Conservation (phyloP, 306 rosid species). For the barrel medic (Medicago truncatula) region MtrunA17r5.0-ANR NC_053049.1:31069001-31069500, state of each 20-base stretch:
- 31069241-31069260: slow-evolving; percentile 87
- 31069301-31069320: slow-evolving; percentile 74
- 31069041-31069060: too few species aligned
- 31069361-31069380: slow-evolving; percentile 89
- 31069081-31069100: slow-evolving; percentile 7
- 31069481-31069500: not conserved
- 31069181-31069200: slow-evolving; percentile 80
- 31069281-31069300: slow-evolving; percentile 75
- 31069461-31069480: not conserved
- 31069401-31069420: slow-evolving; percentile 66
- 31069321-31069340: slow-evolving; percentile 82
- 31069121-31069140: slow-evolving; percentile 67
- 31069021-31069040: too few species aligned
- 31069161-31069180: slow-evolving; percentile 86
- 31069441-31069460: not conserved
- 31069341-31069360: slow-evolving; percentile 89
- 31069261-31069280: slow-evolving; percentile 83
- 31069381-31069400: slow-evolving; percentile 98
- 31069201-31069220: slow-evolving; percentile 71
- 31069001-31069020: too few species aligned
- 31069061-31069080: too few species aligned
- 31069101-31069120: not conserved
- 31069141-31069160: slow-evolving; percentile 82
- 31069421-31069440: not conserved
- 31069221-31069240: slow-evolving; percentile 91